These are phyloP conservation scores for Podila epigama DNA, from an alignment of 192 early-diverging fungal genomes.

Conservation along the genomic window DNA sequence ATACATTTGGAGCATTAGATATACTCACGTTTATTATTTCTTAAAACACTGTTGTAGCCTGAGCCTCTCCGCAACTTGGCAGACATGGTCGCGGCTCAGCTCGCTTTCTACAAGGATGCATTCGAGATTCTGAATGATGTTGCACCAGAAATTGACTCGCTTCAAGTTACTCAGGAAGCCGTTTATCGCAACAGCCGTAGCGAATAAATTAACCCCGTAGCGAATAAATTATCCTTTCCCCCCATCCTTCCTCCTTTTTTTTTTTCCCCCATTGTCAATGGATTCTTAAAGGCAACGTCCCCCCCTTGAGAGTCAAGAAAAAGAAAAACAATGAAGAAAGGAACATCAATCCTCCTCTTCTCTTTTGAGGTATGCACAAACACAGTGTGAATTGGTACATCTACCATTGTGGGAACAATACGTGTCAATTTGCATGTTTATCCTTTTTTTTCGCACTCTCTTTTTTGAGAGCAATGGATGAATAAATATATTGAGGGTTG, in stretches of 20 bases:
- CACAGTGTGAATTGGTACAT: no score
- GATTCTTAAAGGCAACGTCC: no score
- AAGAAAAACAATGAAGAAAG: no score
- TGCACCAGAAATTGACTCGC: slow-evolving; percentile 94
- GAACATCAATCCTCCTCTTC: neutral
- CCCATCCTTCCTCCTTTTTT: neutral
- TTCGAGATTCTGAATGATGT: slow-evolving; percentile 72
- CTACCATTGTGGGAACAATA: no score
- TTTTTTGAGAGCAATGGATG: no score
- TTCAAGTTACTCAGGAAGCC: slow-evolving; percentile 93
- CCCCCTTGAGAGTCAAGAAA: no score
- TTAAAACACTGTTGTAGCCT: slow-evolving; percentile 54
- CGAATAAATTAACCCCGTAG: slow-evolving; percentile 44
- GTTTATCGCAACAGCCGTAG: slow-evolving; percentile 72
- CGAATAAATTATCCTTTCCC: slow-evolving; percentile 22
- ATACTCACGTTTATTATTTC: neutral
- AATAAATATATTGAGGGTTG: no score
- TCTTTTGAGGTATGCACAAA: no score
- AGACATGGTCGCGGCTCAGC: slow-evolving; percentile 87
- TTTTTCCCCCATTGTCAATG: neutral
- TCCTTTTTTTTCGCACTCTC: no score
- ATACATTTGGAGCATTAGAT: neutral
- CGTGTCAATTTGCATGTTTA: no score
- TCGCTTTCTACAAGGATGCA: slow-evolving; percentile 85
- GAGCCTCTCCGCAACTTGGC: slow-evolving; percentile 85